phyloP scores from a whole-genome alignment of 2,329 filamentous ascomycete species.

The Aspergillus sp. region DNA sequence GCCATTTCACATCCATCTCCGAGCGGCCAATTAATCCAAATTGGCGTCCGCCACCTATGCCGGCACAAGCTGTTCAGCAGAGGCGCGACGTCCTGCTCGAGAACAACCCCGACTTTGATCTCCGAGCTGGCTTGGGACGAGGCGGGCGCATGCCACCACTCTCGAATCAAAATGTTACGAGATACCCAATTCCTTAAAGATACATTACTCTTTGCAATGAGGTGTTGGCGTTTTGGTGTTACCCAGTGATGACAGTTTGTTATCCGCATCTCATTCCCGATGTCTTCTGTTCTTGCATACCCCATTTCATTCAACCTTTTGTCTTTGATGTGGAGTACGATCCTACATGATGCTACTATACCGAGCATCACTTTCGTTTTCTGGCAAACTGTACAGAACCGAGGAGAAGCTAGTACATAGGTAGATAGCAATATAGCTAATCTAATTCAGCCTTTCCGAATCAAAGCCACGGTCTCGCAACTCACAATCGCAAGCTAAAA shows the following conservation, averaged over 20 bases:
- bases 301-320: neutral
- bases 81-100: conserved; percentile 75
- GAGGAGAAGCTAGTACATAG: neutral
- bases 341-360: neutral
- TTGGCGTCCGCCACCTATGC: conserved; percentile 64
- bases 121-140: conserved; percentile 54
- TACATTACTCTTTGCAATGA: conserved; percentile 1
- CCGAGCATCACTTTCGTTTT: neutral
- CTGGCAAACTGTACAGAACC: conserved; percentile 9
- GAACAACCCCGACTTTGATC: conserved; percentile 82
- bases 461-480: neutral
- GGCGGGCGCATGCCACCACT: conserved; percentile 35
- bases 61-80: conserved; percentile 55
- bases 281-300: neutral
- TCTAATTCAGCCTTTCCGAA: conserved; percentile 3
- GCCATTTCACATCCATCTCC: conserved; percentile 86
- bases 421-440: conserved; percentile 8
- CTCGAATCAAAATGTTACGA: conserved; percentile 24
- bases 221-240: conserved; percentile 10
- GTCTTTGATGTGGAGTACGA: neutral
- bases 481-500: too few species aligned
- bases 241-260: neutral
- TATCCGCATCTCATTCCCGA: neutral
- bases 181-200: conserved; percentile 32
- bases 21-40: conserved; percentile 87